Percentiles rank a stretch among this genome's conserved stretches.
phyloP scores from a whole-genome alignment of 257 asterid species.

The Gardenia jasminoides region DNA sequence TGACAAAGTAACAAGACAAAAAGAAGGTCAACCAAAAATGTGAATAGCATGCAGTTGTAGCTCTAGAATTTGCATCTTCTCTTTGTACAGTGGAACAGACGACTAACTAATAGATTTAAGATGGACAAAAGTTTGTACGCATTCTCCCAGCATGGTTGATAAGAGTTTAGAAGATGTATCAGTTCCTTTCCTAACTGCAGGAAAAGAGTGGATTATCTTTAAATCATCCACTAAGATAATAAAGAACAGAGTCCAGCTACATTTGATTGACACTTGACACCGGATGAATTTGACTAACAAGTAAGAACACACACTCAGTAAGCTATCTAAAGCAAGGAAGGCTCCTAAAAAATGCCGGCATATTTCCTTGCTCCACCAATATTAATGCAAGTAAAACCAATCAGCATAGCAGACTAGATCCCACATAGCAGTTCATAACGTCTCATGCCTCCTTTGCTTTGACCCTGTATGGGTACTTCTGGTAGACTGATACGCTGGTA shows the following conservation, averaged over 20 bases:
- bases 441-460: constrained; percentile 52
- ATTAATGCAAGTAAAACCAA: neutral
- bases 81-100: neutral
- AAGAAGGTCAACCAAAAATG: neutral
- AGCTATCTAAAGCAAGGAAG: neutral
- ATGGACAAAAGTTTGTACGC: neutral
- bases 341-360: constrained; percentile 3
- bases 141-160: neutral
- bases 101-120: neutral
- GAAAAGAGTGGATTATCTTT: neutral
- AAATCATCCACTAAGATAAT: neutral
- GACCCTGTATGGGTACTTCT: constrained; percentile 74
- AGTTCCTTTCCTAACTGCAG: neutral
- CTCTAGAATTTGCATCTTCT: neutral
- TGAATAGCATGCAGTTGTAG: neutral
- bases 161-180: neutral
- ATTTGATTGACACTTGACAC: neutral
- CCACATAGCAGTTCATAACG: neutral
- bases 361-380: neutral
- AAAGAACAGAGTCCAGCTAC: neutral
- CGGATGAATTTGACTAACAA: neutral
- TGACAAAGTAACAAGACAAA: neutral
- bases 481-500: constrained; percentile 77
- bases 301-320: neutral
- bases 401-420: neutral